Percentiles rank a stretch among this genome's conserved stretches.
Evolutionary conservation across 768 basidiomycete species (phyloP).

Genomic region (Tricholoma furcatifolium): DNA sequence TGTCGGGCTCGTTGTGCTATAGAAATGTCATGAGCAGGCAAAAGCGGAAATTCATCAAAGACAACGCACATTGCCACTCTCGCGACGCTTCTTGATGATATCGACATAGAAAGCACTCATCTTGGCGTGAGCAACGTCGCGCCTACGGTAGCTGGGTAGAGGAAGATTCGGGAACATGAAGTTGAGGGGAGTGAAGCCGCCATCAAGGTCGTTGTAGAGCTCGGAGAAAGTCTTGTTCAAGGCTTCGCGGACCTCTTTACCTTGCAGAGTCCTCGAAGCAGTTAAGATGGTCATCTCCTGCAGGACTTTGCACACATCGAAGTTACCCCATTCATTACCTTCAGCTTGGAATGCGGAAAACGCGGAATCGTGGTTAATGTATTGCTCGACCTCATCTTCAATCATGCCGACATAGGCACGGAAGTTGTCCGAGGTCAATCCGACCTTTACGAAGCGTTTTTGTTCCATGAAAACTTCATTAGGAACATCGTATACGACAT

Average conservation of each 20-base stretch:
- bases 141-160: slow-evolving; percentile 81
- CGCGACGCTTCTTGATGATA: slow-evolving; percentile 76
- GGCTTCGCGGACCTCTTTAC: slow-evolving; percentile 77
- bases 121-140: slow-evolving; percentile 87
- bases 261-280: slow-evolving; percentile 91
- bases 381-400: slow-evolving; percentile 71
- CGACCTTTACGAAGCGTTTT: slow-evolving; percentile 97
- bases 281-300: slow-evolving; percentile 94
- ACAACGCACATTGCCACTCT: slow-evolving; percentile 43
- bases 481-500: slow-evolving; percentile 96
- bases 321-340: slow-evolving; percentile 75
- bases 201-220: slow-evolving; percentile 86
- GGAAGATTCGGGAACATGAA: slow-evolving; percentile 95
- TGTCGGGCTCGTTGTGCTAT: slow-evolving; percentile 71
- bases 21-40: background rate
- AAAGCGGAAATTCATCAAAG: background rate
- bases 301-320: slow-evolving; percentile 71
- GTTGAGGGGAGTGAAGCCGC: slow-evolving; percentile 94
- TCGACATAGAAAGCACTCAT: slow-evolving; percentile 93
- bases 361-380: slow-evolving; percentile 60
- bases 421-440: slow-evolving; percentile 90
- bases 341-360: slow-evolving; percentile 65
- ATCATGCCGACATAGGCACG: slow-evolving; percentile 81
- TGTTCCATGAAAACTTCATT: slow-evolving; percentile 99
- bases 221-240: slow-evolving; percentile 86